phyloP scores from a whole-genome alignment of 345 rosid species.

The Luvunga scandens region DNA sequence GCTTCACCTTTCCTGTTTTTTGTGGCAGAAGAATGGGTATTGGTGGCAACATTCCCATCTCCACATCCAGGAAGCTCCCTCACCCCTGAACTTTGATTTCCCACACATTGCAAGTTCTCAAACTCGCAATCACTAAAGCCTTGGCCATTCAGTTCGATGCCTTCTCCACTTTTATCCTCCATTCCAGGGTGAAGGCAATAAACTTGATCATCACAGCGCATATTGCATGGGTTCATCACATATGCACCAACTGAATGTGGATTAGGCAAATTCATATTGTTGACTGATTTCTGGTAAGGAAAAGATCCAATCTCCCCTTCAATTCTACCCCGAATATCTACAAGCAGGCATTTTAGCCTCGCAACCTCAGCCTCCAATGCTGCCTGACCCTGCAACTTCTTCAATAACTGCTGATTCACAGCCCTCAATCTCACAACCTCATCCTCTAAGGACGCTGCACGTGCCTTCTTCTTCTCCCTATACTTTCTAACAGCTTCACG shows the following conservation, averaged over 20 bases:
- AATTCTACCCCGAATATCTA: constrained; percentile 90
- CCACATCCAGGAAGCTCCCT: constrained; percentile 50
- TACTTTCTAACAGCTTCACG: constrained; percentile 94
- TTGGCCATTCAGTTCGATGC: constrained; percentile 40
- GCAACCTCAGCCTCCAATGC: constrained; percentile 84
- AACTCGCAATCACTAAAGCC: constrained; percentile 58
- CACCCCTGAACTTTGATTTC: constrained; percentile 47
- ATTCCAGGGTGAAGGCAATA: constrained; percentile 60
- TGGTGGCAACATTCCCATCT: constrained; percentile 33
- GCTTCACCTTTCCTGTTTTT: constrained; percentile 72
- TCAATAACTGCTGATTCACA: constrained; percentile 78
- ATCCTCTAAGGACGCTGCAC: constrained; percentile 90
- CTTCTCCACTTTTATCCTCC: constrained; percentile 55
- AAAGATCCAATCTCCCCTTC: constrained; percentile 97
- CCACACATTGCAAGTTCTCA: constrained; percentile 61
- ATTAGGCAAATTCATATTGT: constrained; percentile 35
- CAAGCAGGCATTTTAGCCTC: constrained; percentile 95
- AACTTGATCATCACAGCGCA: constrained; percentile 67
- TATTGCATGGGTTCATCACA: constrained; percentile 80
- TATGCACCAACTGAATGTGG: constrained; percentile 40
- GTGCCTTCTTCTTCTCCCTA: constrained; percentile 96
- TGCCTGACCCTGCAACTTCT: constrained; percentile 87
- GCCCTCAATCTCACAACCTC: constrained; percentile 70
- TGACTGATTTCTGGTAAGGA: constrained; percentile 77
- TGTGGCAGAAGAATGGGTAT: constrained; percentile 42